Evolutionary conservation across 148 eudicot genomes (phyloP), one percentile per base, ranked within the genome.

Genomic region (Rhododendron williamsianum): DNA sequence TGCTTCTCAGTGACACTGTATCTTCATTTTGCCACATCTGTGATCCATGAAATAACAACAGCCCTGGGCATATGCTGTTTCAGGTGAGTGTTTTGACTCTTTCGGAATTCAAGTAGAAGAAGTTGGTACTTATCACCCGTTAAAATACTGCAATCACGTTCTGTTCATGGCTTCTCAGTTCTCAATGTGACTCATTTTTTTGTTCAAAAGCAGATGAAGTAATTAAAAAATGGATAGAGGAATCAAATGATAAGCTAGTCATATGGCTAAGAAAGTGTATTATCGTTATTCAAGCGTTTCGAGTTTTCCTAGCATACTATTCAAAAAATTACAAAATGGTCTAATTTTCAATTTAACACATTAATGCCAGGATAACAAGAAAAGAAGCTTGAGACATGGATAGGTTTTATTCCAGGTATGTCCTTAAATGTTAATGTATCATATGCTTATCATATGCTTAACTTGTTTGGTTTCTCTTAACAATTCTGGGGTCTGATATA

Each of bases 11-110:
- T 46, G 67, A 76, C 91, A 78, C 89, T 95, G 33, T 95, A 95
- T 90, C 89, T 95, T 86, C 95, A 95, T 87, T 92, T 95, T 41
- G 95, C 94, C 21, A 95, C 97, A 45, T 92, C 97, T 38, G 95
- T 95, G 82, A 90, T 91, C 72, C 94, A 94, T 81, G 98, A 95
- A 91, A 93, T 95, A 83, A 95, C 98, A 69, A 84, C 94, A 23
- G 98, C 98, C 58, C 89, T 95, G 65, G 98, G 98, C 81, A 95
- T 94, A 85, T 88, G 72, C 90, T 95, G 98, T 87, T 95, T 95
- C 93, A 94, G 98, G 98, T 94, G 83, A 92, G 72, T 87, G 71
- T 78, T n/a, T 54, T 76, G 35, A 48, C 51, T 48, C 16, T n/a
- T 19, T 18, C 9, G 19, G 82, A 72, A 60, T 48, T 36, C 51